A percentile compares a stretch with the other conserved stretches of the same genome.
phyloP scores from a whole-genome alignment of 1,284 basidiomycete species.

The Naganishia sp. region DNA sequence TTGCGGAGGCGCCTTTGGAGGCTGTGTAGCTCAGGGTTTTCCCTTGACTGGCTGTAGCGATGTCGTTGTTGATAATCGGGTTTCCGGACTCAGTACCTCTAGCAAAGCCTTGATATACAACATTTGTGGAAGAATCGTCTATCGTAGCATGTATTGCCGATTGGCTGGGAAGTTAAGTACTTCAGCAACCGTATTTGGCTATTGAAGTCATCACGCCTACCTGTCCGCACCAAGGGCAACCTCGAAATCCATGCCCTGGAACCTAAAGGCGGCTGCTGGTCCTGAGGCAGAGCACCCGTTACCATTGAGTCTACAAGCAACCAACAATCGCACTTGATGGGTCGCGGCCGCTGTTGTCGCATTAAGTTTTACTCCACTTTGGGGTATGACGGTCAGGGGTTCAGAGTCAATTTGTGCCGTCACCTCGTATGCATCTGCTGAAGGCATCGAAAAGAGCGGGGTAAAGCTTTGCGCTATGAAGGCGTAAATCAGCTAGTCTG shows the following conservation, averaged over 20 bases:
- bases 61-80: conserved; percentile 2
- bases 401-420: conserved; percentile 21
- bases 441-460: conserved; percentile 7
- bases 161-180: not conserved
- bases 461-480: conserved; percentile 20
- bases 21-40: conserved; percentile 29
- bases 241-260: conserved; percentile 18
- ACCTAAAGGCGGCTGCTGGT: not conserved
- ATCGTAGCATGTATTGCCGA: conserved; percentile 16
- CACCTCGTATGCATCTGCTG: conserved; percentile 1
- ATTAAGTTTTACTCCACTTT: conserved; percentile 2
- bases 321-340: conserved; percentile 12
- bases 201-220: not conserved
- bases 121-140: conserved; percentile 19
- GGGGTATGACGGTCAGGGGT: not conserved
- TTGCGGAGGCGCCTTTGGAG: conserved; percentile 12
- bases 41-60: conserved; percentile 12
- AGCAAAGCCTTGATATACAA: conserved; percentile 28
- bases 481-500: not conserved
- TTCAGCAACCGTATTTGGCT: not conserved
- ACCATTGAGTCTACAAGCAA: not conserved
- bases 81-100: not conserved
- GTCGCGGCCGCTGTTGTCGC: not conserved
- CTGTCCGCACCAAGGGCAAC: not conserved
- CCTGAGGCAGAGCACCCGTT: conserved; percentile 5